Evolutionary conservation across 176 grass and related monocot genomes (phyloP).

Genomic region (Triticum urartu): DNA sequence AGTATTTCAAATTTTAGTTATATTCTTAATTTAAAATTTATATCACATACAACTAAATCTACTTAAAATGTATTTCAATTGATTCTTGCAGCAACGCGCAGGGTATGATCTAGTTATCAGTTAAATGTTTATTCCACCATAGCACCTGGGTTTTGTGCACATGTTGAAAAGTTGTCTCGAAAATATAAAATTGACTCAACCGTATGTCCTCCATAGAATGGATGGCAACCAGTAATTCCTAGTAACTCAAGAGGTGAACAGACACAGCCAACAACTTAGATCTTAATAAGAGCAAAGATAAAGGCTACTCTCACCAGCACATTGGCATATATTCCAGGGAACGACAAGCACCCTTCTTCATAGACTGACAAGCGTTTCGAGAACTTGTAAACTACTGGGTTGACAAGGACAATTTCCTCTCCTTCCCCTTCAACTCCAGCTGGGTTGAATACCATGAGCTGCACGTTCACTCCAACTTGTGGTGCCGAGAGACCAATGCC

Average conservation of each 20-base stretch:
- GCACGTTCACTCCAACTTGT: constrained; percentile 93
- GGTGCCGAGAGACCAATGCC: constrained; percentile 93
- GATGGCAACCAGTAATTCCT: not conserved
- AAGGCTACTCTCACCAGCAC: constrained; percentile 55
- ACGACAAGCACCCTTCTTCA: constrained; percentile 95
- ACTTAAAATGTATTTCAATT: no score
- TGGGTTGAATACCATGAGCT: constrained; percentile 96
- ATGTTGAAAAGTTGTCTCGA: not conserved
- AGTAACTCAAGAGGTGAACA: not conserved
- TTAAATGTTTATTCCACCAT: not conserved
- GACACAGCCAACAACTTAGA: not conserved
- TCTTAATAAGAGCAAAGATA: not conserved
- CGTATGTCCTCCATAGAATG: not conserved
- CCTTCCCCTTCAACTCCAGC: constrained; percentile 81
- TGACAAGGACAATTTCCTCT: constrained; percentile 91
- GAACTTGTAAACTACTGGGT: constrained; percentile 79
- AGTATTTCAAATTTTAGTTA: no score
- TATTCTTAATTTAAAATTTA: no score
- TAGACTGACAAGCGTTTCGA: constrained; percentile 53
- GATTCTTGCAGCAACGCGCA: no score
- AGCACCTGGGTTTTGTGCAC: not conserved
- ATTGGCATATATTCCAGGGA: constrained; percentile 92
- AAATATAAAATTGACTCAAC: not conserved
- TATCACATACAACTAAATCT: no score
- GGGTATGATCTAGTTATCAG: not conserved